A percentile compares a stretch with the other conserved stretches of the same genome.
Conservation (phyloP, 257 asterid genomes). For the Solanum dulcamara region DNA sequence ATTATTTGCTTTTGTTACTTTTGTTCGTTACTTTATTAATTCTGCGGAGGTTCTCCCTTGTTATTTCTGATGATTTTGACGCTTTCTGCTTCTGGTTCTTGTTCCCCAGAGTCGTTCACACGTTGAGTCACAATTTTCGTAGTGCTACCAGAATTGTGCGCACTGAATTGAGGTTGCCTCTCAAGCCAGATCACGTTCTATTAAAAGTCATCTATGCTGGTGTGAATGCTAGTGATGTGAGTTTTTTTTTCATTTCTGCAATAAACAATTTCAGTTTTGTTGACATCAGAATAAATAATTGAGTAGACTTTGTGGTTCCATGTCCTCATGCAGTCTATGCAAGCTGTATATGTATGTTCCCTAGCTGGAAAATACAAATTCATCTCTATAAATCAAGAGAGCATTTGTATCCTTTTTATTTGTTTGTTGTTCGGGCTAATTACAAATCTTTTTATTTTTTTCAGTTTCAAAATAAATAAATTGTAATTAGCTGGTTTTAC, state of each 20-base stretch:
- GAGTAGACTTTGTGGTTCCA: neutral
- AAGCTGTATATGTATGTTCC: neutral
- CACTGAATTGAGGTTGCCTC: conserved; percentile 48
- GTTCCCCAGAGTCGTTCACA: conserved; percentile 66
- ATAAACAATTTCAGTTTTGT: neutral
- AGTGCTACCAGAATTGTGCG: conserved; percentile 63
- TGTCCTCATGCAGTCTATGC: neutral
- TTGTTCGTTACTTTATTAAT: neutral
- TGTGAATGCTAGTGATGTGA: conserved; percentile 98
- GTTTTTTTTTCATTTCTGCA: conserved; percentile 15
- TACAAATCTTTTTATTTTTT: neutral
- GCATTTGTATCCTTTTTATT: neutral
- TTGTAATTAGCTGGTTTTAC: neutral
- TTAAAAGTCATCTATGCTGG: conserved; percentile 91
- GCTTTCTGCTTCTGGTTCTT: conserved; percentile 6
- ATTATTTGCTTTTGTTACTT: neutral
- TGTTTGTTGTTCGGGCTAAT: neutral
- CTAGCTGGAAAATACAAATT: neutral
- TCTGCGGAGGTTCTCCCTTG: neutral
- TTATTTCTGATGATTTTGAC: conserved; percentile 6
- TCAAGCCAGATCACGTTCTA: conserved; percentile 72
- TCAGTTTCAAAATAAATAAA: neutral
- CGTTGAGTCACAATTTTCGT: conserved; percentile 77
- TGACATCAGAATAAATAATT: neutral
- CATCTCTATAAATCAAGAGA: neutral